A percentile compares a stretch with the other conserved stretches of the same genome.
phyloP scores from a whole-genome alignment of 139 green algal genomes.

The Chlamydomonas schloesseri region DNA sequence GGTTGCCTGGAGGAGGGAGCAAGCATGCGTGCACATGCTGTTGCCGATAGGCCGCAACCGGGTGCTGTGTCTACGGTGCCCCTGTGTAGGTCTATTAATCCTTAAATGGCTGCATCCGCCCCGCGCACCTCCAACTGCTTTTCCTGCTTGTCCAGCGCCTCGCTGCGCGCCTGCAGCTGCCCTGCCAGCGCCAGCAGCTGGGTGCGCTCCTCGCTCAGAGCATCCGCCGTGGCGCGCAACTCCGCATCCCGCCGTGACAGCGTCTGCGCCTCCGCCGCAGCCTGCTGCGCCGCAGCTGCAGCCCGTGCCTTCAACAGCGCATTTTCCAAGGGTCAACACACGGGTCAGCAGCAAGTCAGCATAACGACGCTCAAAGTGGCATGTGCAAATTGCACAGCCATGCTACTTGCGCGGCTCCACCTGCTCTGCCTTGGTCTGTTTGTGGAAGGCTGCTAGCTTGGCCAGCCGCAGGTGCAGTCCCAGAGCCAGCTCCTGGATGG shows the following conservation, averaged over 20 bases:
- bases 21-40: not conserved
- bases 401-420: no score
- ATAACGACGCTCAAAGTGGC: no score
- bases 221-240: not conserved
- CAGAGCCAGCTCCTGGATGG: slow-evolving; percentile 16
- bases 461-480: slow-evolving; percentile 26
- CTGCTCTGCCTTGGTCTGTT: not conserved
- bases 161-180: slow-evolving; percentile 18
- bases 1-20: not conserved
- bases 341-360: not conserved
- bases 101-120: no score
- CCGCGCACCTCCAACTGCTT: slow-evolving; percentile 21
- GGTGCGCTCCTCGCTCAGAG: slow-evolving; percentile 28
- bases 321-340: no score
- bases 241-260: not conserved
- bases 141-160: slow-evolving; percentile 24
- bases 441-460: not conserved
- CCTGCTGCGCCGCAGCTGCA: not conserved
- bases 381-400: no score
- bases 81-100: no score
- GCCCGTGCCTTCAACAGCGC: not conserved
- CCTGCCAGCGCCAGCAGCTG: slow-evolving; percentile 34
- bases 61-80: no score
- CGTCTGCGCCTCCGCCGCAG: not conserved
- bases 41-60: no score